Base-by-base conservation (phyloP, 805 yeast genomes). In the Starmerella lactis-condensi region DNA sequence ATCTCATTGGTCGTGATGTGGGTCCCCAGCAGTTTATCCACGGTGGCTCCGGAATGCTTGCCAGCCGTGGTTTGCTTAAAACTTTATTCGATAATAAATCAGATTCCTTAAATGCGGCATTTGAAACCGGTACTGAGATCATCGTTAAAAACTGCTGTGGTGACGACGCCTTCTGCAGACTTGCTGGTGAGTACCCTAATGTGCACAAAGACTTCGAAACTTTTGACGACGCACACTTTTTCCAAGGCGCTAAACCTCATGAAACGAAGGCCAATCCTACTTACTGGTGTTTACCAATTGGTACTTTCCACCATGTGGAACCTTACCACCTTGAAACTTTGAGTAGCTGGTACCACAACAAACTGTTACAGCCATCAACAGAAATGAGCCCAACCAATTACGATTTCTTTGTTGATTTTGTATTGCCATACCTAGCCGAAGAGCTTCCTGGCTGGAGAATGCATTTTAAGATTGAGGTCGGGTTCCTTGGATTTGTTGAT, bases 31-130 rank as follows among this genome's bases (percentile, higher is more conserved):
- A 34, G 20, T 56, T 55, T 38, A 59, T 56, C n/a, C 59, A 56
- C 33, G 60, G 60, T n/a, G 61, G 59, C 6, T 40, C 53, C 1
- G 60, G 57, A 6, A 51, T 54, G 4, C 44, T 52, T 2, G 32
- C 53, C 12, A 50, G 57, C 5, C 41, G 43, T 3, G 51, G 47
- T 3, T 48, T 56, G 5, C 39, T 53, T 42, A 38, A 40, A 12
- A 27, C 28, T 13, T 39, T 50, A 15, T 42, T 52, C 26, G 50
- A 43, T 29, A 39, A 20, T 17, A 33, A 22, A 20, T 31, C 24
- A 22, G 34, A 17, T 32, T 31, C 17, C 12, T 11, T 26, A 14
- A 18, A 28, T 5, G 33, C 28, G n/a, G n/a, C 35, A 5, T 13
- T 42, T 5, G 43, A 38, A 9, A 30, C 37, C 25, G 46, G 38